phyloP scores from a whole-genome alignment of 257 asterid species.

The Nicotiana undulata region DNA sequence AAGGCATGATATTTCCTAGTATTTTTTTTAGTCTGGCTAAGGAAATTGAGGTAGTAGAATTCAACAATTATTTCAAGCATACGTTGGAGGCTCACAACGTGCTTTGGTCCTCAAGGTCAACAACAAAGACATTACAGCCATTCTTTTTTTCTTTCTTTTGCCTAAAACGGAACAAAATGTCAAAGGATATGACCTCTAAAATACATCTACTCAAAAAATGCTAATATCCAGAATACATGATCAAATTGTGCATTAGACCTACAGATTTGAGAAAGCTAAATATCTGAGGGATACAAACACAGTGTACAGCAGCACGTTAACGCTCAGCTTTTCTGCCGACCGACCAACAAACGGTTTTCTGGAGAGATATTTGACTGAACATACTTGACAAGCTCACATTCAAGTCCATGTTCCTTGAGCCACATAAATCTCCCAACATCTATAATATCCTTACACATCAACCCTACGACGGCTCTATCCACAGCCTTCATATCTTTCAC shows the following conservation, averaged over 20 bases:
- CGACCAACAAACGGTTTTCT: constrained; percentile 75
- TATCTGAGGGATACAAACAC: not conserved
- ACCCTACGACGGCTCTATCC: constrained; percentile 70
- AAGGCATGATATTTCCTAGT: not conserved
- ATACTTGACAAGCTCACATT: constrained; percentile 62
- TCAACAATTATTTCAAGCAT: not conserved
- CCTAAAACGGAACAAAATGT: not conserved
- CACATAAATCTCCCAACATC: constrained; percentile 71
- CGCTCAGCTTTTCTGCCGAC: constrained; percentile 18
- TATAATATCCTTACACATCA: constrained; percentile 91
- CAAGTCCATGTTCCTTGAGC: constrained; percentile 47
- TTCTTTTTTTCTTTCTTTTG: not conserved
- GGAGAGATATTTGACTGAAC: constrained; percentile 72
- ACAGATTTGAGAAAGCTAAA: not conserved
- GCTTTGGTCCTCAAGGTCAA: not conserved
- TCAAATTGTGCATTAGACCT: not conserved
- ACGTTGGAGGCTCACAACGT: not conserved
- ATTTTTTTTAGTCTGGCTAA: no score
- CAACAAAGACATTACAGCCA: not conserved
- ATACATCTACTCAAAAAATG: not conserved
- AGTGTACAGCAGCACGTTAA: not conserved
- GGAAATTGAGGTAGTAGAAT: not conserved
- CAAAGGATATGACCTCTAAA: not conserved
- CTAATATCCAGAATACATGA: not conserved
- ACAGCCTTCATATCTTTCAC: constrained; percentile 49